Percentiles rank a stretch among this genome's conserved stretches.
Evolutionary conservation across 352 stramenopile genomes (phyloP).

Genomic region (Phytophthora nicotianae): DNA sequence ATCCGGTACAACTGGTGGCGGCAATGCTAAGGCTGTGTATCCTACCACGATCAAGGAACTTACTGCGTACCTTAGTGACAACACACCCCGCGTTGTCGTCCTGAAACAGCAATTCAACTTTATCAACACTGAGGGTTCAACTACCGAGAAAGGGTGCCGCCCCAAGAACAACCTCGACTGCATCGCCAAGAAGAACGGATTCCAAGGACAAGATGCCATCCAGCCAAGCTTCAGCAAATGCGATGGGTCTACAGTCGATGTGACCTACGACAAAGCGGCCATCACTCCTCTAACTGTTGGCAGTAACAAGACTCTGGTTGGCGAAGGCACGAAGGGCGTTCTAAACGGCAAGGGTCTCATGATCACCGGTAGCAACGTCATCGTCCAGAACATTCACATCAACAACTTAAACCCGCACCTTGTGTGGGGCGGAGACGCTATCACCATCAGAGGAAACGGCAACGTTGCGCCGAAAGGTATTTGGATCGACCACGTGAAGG

Average conservation of each 20-base stretch:
- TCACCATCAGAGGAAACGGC: not conserved
- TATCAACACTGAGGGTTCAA: not conserved
- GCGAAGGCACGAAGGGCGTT: not conserved
- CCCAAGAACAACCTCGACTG: not conserved
- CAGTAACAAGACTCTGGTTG: not conserved
- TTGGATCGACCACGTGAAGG: not conserved
- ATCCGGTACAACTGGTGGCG: not conserved
- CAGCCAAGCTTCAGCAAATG: not conserved
- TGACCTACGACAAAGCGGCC: not conserved
- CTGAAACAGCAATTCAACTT: not conserved
- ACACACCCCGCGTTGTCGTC: not conserved
- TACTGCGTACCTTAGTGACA: not conserved
- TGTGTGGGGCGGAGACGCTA: not conserved
- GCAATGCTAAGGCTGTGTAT: not conserved
- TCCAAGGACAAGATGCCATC: not conserved
- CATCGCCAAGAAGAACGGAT: not conserved
- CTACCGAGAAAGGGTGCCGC: not conserved
- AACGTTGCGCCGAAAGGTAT: not conserved
- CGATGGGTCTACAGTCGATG: not conserved
- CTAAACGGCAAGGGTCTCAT: not conserved
- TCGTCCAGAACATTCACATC: not conserved
- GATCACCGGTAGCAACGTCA: not conserved
- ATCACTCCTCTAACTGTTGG: not conserved
- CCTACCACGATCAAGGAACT: not conserved
- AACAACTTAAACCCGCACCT: not conserved